A percentile compares a stretch with the other conserved stretches of the same genome.
phyloP scores from a whole-genome alignment of 2,329 filamentous ascomycete species.

The Neonectria ditissima region DNA sequence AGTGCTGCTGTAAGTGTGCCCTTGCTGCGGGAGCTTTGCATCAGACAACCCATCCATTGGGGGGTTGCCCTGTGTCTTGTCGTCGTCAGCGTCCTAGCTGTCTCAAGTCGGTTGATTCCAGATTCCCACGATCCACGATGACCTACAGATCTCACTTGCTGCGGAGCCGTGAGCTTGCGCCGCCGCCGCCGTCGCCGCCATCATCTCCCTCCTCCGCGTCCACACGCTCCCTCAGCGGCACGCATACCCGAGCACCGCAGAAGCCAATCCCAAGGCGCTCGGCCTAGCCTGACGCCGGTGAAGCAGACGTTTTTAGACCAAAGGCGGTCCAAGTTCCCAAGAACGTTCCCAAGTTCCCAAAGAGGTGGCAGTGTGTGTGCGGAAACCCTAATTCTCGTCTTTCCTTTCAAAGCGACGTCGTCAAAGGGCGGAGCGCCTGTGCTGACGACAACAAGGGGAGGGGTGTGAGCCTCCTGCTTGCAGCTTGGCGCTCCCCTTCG shows the following conservation, averaged over 20 bases:
- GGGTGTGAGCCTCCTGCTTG: slow-evolving; percentile 10
- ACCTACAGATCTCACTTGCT: slow-evolving; percentile 1
- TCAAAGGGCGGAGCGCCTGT: slow-evolving; percentile 14
- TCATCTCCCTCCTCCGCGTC: slow-evolving; percentile 6
- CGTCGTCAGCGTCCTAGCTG: neutral
- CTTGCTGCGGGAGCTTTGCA: neutral
- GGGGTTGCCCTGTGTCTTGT: neutral
- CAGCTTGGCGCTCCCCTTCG: slow-evolving; percentile 9
- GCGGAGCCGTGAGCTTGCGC: slow-evolving; percentile 1
- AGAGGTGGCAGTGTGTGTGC: slow-evolving; percentile 29
- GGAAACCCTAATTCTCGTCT: slow-evolving; percentile 37
- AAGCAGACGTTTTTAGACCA: slow-evolving; percentile 19
- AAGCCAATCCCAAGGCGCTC: neutral
- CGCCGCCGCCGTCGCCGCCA: slow-evolving; percentile 7
- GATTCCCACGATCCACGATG: too few species aligned
- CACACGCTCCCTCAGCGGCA: neutral
- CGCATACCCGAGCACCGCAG: neutral
- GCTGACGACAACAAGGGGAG: slow-evolving; percentile 22
- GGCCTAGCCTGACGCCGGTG: slow-evolving; percentile 5
- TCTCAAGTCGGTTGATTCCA: neutral
- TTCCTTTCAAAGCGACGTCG: slow-evolving; percentile 1
- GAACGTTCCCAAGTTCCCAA: slow-evolving; percentile 1
- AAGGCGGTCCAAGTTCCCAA: neutral
- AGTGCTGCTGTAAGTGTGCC: neutral
- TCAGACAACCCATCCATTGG: neutral